phyloP scores from a whole-genome alignment of 2,329 filamentous ascomycete genomes.

The Madurella fahalii region DNA sequence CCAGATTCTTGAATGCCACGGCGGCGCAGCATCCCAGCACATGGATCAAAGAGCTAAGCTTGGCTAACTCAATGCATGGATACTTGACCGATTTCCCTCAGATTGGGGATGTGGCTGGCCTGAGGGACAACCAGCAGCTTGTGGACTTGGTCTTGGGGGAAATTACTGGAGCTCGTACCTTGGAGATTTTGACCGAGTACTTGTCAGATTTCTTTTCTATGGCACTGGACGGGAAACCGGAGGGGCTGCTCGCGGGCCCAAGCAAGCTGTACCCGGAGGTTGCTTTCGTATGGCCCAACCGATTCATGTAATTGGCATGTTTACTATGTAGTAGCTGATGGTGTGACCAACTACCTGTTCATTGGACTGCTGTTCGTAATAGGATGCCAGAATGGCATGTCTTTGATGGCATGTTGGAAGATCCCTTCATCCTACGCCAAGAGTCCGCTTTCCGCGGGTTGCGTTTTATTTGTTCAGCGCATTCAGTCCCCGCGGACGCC shows the following conservation, averaged over 20 bases:
- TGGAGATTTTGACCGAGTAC: constrained; percentile 30
- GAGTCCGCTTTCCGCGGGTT: too few species aligned
- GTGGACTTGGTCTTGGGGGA: constrained; percentile 27
- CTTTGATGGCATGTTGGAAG: too few species aligned
- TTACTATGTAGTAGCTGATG: too few species aligned
- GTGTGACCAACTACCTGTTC: too few species aligned
- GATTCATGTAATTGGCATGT: too few species aligned
- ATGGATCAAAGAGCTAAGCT: constrained; percentile 31
- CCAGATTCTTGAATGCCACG: constrained; percentile 25
- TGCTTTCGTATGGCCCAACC: background rate
- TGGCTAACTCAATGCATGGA: constrained; percentile 29
- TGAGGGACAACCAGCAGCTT: constrained; percentile 17
- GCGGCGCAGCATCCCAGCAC: constrained; percentile 19
- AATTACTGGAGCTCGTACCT: constrained; percentile 27
- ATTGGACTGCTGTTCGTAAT: too few species aligned
- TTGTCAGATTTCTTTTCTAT: constrained; percentile 30
- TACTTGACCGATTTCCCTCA: constrained; percentile 31
- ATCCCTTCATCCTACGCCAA: too few species aligned
- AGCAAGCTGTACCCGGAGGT: constrained; percentile 11
- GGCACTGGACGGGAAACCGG: constrained; percentile 19
- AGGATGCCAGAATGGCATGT: too few species aligned
- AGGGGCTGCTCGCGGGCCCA: constrained; percentile 21
- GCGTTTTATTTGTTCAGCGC: too few species aligned
- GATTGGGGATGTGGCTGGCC: constrained; percentile 26
- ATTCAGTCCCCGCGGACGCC: too few species aligned